These are phyloP conservation scores for Penicillium digitatum DNA, from an alignment of 2,329 filamentous ascomycete species.

Conservation along the genomic window DNA sequence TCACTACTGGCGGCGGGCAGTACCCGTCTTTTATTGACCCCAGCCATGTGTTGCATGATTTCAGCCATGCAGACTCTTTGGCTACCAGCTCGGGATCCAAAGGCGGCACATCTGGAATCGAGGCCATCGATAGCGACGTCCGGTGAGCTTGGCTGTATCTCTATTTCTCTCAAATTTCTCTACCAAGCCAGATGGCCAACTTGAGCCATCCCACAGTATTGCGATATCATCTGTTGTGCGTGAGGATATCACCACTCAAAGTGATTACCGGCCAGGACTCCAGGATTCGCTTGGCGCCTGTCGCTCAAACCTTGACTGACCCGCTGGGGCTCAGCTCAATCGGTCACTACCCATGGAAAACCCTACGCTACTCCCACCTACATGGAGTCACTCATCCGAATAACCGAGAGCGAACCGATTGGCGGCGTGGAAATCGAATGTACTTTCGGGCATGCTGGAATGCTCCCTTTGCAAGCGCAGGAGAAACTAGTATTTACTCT, in stretches of 20 bases:
- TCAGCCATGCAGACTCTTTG: slow-evolving; percentile 11
- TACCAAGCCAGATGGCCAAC: not conserved
- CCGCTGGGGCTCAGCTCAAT: not conserved
- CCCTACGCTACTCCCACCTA: not conserved
- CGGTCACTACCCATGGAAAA: not conserved
- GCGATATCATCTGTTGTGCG: too few species aligned
- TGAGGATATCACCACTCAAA: not conserved
- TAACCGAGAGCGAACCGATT: not conserved
- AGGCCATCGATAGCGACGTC: slow-evolving; percentile 9
- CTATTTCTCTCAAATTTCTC: not conserved
- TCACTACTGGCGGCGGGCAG: slow-evolving; percentile 8
- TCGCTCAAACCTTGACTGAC: not conserved
- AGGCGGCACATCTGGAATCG: slow-evolving; percentile 13
- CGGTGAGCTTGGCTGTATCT: not conserved
- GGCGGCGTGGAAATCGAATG: not conserved
- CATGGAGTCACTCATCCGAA: not conserved
- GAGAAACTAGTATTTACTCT: not conserved
- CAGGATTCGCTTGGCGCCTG: not conserved
- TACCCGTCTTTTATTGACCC: slow-evolving; percentile 25
- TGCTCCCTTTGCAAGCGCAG: not conserved
- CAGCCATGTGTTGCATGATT: slow-evolving; percentile 14
- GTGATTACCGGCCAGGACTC: not conserved
- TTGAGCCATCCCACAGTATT: not conserved
- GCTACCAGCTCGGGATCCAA: slow-evolving; percentile 17
- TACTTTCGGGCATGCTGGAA: not conserved